These are phyloP conservation scores for Solanum hybrid DNA, from an alignment of 305 asterid species.

Conservation along the genomic window DNA sequence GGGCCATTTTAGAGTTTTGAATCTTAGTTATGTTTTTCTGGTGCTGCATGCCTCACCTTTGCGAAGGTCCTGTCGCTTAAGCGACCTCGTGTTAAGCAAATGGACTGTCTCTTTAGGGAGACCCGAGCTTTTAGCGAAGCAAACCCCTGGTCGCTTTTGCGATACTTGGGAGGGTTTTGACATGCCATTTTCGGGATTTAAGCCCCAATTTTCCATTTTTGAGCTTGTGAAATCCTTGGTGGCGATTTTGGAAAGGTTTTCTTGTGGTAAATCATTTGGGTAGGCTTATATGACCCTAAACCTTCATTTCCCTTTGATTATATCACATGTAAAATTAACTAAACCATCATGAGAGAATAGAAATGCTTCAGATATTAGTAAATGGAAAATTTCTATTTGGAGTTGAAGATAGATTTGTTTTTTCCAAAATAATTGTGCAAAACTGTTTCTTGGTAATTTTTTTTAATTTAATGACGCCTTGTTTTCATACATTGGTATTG, in stretches of 20 bases:
- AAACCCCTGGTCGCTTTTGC: background rate
- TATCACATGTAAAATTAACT: background rate
- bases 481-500: background rate
- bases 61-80: background rate
- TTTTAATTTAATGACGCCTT: background rate
- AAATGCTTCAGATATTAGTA: background rate
- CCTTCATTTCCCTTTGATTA: background rate
- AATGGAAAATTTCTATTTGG: background rate
- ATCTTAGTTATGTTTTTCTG: background rate
- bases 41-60: background rate
- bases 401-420: background rate
- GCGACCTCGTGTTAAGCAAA: background rate
- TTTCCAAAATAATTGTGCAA: background rate
- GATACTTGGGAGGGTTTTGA: background rate
- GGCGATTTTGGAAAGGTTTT: background rate
- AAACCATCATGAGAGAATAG: background rate
- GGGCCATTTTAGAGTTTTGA: too few species aligned
- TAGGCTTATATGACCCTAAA: background rate
- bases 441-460: background rate
- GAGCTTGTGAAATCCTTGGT: background rate
- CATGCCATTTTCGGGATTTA: background rate
- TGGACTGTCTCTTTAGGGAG: background rate
- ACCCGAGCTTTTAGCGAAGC: background rate
- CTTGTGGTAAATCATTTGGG: background rate
- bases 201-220: background rate